phyloP scores from a whole-genome alignment of 345 rosid species.

The Euclidium syriacum region DNA sequence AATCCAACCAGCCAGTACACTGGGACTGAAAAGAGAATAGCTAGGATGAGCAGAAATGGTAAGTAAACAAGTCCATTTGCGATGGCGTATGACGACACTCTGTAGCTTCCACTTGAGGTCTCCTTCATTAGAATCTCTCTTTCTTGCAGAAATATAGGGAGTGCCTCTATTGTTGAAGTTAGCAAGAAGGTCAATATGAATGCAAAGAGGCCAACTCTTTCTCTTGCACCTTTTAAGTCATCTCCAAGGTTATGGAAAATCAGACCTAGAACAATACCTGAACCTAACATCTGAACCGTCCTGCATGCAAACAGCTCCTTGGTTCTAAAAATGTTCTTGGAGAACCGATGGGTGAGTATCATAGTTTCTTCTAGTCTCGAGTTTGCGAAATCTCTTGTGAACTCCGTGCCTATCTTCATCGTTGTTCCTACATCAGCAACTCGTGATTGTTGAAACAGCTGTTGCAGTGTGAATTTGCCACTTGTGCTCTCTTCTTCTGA shows the following conservation, averaged over 20 bases:
- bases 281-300: slow-evolving; percentile 74
- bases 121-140: slow-evolving; percentile 90
- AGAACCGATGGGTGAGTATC: slow-evolving; percentile 80
- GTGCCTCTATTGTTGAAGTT: slow-evolving; percentile 81
- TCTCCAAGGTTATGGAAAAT: slow-evolving; percentile 63
- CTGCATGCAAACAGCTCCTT: slow-evolving; percentile 81
- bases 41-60: slow-evolving; percentile 83
- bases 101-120: slow-evolving; percentile 78
- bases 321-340: slow-evolving; percentile 81
- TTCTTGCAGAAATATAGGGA: slow-evolving; percentile 86
- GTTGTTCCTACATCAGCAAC: slow-evolving; percentile 53
- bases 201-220: slow-evolving; percentile 89
- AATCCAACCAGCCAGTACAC: slow-evolving; percentile 89
- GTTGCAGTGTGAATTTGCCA: slow-evolving; percentile 68
- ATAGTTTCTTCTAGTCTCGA: slow-evolving; percentile 62
- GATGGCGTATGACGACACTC: slow-evolving; percentile 80
- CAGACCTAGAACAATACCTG: slow-evolving; percentile 85
- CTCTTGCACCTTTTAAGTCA: slow-evolving; percentile 58
- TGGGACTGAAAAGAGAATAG: slow-evolving; percentile 63
- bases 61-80: slow-evolving; percentile 88
- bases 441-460: slow-evolving; percentile 79
- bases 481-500: slow-evolving; percentile 38
- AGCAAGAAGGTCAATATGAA: slow-evolving; percentile 82
- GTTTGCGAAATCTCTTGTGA: slow-evolving; percentile 51
- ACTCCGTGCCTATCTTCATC: slow-evolving; percentile 33